Conservation (phyloP, 2,329 filamentous ascomycete genomes). For the Diplodia sapinea region DNA sequence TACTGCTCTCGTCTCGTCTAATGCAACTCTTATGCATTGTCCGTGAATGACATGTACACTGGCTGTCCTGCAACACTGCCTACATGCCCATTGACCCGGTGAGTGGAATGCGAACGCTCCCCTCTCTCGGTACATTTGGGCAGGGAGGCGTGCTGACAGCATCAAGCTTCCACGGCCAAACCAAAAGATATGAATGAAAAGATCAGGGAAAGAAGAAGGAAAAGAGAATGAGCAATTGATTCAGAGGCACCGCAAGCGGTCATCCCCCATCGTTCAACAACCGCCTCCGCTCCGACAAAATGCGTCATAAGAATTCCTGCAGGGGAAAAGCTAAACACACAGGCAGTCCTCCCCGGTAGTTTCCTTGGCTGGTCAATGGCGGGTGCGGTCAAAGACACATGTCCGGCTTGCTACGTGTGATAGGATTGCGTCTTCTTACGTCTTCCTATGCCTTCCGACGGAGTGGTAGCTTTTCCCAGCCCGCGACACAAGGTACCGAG, state of each 20-base stretch:
- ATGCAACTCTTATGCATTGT: not conserved
- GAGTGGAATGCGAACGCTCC: too few relatives aligned
- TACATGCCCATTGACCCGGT: not conserved
- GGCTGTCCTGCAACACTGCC: not conserved
- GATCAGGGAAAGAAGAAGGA: not conserved
- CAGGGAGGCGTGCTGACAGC: not conserved
- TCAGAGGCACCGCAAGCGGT: not conserved
- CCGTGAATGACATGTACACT: not conserved
- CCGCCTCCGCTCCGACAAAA: too few relatives aligned
- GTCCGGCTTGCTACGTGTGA: not conserved
- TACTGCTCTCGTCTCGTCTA: not conserved
- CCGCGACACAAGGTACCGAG: not conserved
- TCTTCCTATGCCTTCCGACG: not conserved
- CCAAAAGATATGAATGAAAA: not conserved
- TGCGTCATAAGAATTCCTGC: not conserved
- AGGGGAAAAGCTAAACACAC: not conserved
- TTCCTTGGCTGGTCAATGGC: too few relatives aligned
- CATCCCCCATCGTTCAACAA: not conserved
- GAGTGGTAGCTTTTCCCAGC: not conserved
- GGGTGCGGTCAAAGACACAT: not conserved
- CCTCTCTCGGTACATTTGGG: too few relatives aligned
- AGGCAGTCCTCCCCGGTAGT: too few relatives aligned
- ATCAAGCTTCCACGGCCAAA: not conserved
- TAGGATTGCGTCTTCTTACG: not conserved
- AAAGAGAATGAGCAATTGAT: too few relatives aligned